phyloP scores from a whole-genome alignment of 306 rosid genomes.

The Potentilla sterilis region DNA sequence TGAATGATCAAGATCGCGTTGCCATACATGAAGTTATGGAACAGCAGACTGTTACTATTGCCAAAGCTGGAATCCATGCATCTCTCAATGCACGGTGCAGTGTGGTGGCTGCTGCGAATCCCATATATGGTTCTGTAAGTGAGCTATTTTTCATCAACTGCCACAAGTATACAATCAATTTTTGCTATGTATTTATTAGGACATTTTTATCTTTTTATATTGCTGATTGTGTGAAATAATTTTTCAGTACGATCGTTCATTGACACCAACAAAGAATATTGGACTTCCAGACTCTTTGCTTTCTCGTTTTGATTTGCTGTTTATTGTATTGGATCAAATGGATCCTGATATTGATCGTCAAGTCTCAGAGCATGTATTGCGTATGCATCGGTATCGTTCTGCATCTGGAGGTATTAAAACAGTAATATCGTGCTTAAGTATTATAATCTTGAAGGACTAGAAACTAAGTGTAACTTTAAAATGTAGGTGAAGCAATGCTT shows the following conservation, averaged over 20 bases:
- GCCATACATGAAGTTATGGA: conserved; percentile 99
- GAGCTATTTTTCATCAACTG: conserved; percentile 7
- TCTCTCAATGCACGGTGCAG: conserved; percentile 97
- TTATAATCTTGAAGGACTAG: conserved; percentile 14
- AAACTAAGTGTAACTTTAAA: conserved; percentile 22
- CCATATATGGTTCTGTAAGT: conserved; percentile 98
- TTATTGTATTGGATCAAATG: conserved; percentile 98
- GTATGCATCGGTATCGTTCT: conserved; percentile 92
- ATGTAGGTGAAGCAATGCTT: conserved; percentile 64
- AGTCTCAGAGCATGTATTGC: conserved; percentile 91
- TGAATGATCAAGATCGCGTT: conserved; percentile 97
- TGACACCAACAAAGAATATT: conserved; percentile 98
- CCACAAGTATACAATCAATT: neutral
- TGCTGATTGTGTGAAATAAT: conserved; percentile 18
- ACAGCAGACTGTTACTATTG: conserved; percentile 97
- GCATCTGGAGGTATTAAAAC: conserved; percentile 65
- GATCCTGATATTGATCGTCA: conserved; percentile 95
- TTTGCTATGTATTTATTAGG: neutral
- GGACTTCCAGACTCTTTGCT: conserved; percentile 98
- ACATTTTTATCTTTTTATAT: neutral
- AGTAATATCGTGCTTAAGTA: conserved; percentile 24
- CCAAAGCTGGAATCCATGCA: conserved; percentile 99
- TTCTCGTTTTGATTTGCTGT: conserved; percentile 93
- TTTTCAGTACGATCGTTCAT: conserved; percentile 88
- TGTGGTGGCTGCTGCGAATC: conserved; percentile 99